These are phyloP conservation scores for Penicillium diatomitis DNA, from an alignment of 495 filamentous ascomycete species.

Conservation along the genomic window DNA sequence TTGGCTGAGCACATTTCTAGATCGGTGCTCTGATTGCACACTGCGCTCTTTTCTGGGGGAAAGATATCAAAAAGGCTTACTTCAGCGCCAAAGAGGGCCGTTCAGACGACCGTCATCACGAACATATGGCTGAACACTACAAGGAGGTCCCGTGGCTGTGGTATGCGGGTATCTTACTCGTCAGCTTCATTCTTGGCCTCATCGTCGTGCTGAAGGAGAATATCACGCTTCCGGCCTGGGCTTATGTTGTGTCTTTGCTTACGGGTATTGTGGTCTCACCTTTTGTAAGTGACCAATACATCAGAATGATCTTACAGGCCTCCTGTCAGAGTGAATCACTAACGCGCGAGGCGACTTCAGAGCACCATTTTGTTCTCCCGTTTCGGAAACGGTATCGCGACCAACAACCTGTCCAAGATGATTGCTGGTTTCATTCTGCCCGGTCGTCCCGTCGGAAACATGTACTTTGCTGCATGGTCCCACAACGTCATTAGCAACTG, in stretches of 20 bases:
- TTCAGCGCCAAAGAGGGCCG: slow-evolving; percentile 18
- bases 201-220: slow-evolving; percentile 36
- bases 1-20: background rate
- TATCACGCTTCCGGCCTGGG: slow-evolving; percentile 47
- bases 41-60: slow-evolving; percentile 27
- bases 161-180: slow-evolving; percentile 37
- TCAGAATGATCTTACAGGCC: no score
- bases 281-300: slow-evolving; percentile 14
- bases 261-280: slow-evolving; percentile 23
- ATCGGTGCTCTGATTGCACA: slow-evolving; percentile 29
- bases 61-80: slow-evolving; percentile 21
- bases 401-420: slow-evolving; percentile 34
- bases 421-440: slow-evolving; percentile 30
- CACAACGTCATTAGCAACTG: slow-evolving; percentile 25
- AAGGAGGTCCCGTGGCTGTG: slow-evolving; percentile 48
- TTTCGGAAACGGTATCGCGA: slow-evolving; percentile 29
- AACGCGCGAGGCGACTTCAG: slow-evolving; percentile 1
- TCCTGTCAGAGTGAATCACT: background rate
- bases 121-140: slow-evolving; percentile 35
- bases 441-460: slow-evolving; percentile 35
- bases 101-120: slow-evolving; percentile 39
- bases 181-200: slow-evolving; percentile 41
- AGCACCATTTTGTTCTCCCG: slow-evolving; percentile 24
- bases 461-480: slow-evolving; percentile 36
- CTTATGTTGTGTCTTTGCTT: slow-evolving; percentile 38